Conservation (phyloP, 441 rosid genomes). For the Omphalea diandra region DNA sequence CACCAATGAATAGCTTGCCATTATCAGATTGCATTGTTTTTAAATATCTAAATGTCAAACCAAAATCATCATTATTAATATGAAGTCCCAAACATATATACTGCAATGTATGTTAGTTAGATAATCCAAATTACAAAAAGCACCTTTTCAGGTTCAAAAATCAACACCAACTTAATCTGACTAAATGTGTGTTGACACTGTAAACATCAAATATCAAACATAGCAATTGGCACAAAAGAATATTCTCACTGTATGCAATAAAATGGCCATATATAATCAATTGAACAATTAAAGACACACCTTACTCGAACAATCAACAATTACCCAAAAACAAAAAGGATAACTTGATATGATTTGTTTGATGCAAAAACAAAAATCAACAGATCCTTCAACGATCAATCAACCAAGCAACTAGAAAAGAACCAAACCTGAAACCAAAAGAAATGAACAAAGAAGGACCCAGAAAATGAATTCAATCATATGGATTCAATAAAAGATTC, state of each 20-base stretch:
- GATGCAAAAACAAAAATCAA: conserved; percentile 23
- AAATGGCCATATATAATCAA: conserved; percentile 20
- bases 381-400: conserved; percentile 39
- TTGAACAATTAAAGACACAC: conserved; percentile 27
- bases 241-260: not conserved
- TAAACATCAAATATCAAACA: conserved; percentile 28
- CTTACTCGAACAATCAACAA: conserved; percentile 31
- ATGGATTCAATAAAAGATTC: conserved; percentile 23
- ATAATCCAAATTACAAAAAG: not conserved
- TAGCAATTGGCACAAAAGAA: not conserved
- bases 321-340: too few relatives aligned
- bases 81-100: not conserved
- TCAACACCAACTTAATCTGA: conserved; percentile 13
- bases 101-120: not conserved
- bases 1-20: conserved; percentile 97
- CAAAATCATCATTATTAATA: too few relatives aligned
- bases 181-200: conserved; percentile 14
- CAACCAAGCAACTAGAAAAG: conserved; percentile 28
- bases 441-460: not conserved
- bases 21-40: conserved; percentile 70
- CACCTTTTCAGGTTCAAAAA: not conserved
- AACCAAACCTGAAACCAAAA: conserved; percentile 28
- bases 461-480: too few relatives aligned
- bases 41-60: conserved; percentile 9
- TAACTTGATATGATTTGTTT: conserved; percentile 7